These are phyloP conservation scores for Debaryomyces sp. DNA, from an alignment of 1,139 yeast species.

Conservation along the genomic window DNA sequence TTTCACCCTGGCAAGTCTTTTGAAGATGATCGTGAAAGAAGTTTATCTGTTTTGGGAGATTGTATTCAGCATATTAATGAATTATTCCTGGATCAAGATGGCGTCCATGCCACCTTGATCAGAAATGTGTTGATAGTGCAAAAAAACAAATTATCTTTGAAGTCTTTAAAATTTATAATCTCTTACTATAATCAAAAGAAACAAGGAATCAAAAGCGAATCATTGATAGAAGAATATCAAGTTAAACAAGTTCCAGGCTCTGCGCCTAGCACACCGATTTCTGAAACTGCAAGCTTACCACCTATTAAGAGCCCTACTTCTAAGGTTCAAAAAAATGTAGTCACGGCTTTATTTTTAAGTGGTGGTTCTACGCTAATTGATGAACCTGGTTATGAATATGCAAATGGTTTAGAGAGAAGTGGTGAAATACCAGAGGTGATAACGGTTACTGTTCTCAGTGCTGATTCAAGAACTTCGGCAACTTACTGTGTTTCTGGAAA, in stretches of 20 bases:
- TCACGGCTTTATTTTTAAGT: slow-evolving; percentile 54
- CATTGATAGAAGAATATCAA: slow-evolving; percentile 27
- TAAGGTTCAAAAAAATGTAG: background rate
- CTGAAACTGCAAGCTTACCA: slow-evolving; percentile 10
- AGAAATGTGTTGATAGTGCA: slow-evolving; percentile 71
- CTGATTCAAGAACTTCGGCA: slow-evolving; percentile 57
- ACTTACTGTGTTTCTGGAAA: slow-evolving; percentile 73
- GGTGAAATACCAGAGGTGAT: slow-evolving; percentile 45
- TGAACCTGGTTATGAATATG: slow-evolving; percentile 69
- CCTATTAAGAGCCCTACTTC: slow-evolving; percentile 1
- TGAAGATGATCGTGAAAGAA: slow-evolving; percentile 66
- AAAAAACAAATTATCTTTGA: slow-evolving; percentile 51
- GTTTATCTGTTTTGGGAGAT: slow-evolving; percentile 75
- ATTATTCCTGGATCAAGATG: slow-evolving; percentile 57
- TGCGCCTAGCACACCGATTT: slow-evolving; percentile 16
- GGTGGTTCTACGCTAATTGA: slow-evolving; percentile 74
- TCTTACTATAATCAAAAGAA: slow-evolving; percentile 30
- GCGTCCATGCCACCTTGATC: slow-evolving; percentile 77
- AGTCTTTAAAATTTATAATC: slow-evolving; percentile 54
- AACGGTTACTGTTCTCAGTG: slow-evolving; percentile 60
- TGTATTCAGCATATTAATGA: slow-evolving; percentile 84
- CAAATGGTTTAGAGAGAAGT: slow-evolving; percentile 44
- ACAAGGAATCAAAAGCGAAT: slow-evolving; percentile 17
- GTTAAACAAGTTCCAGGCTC: slow-evolving; percentile 22
- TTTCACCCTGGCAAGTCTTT: slow-evolving; percentile 69